These are phyloP conservation scores for Fusarium fujikuroi DNA, from an alignment of 2,329 filamentous ascomycete genomes.

Conservation along the genomic window DNA sequence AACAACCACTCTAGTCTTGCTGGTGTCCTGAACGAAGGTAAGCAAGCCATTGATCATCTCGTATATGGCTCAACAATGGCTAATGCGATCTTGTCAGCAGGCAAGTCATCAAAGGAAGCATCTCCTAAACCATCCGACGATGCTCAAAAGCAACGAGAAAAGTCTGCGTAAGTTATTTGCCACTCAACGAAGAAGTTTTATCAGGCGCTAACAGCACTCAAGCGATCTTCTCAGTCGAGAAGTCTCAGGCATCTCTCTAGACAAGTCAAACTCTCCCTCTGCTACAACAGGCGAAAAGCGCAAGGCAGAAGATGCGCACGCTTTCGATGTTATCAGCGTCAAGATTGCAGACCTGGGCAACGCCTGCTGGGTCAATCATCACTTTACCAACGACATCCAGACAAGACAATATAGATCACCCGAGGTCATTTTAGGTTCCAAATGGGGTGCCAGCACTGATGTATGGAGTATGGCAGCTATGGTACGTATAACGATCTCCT, in stretches of 20 bases:
- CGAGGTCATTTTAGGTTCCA: slow-evolving; percentile 94
- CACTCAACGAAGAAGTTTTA: background rate
- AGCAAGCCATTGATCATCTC: slow-evolving; percentile 32
- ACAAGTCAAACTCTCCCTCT: slow-evolving; percentile 70
- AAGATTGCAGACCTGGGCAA: slow-evolving; percentile 99
- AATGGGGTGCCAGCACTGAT: slow-evolving; percentile 99
- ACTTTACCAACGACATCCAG: slow-evolving; percentile 99
- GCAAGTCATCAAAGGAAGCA: slow-evolving; percentile 53
- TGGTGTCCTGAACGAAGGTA: slow-evolving; percentile 85
- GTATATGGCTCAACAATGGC: background rate
- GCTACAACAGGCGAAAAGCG: slow-evolving; percentile 70
- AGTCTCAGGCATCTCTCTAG: slow-evolving; percentile 92
- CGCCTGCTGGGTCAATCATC: slow-evolving; percentile 98
- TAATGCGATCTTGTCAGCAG: slow-evolving; percentile 38
- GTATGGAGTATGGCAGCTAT: slow-evolving; percentile 99
- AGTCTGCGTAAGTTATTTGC: slow-evolving; percentile 79
- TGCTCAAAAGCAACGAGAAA: slow-evolving; percentile 85
- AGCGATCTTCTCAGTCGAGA: slow-evolving; percentile 92
- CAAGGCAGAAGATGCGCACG: slow-evolving; percentile 66
- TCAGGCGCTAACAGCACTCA: slow-evolving; percentile 20
- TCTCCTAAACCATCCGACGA: slow-evolving; percentile 68
- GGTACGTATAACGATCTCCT: slow-evolving; percentile 65
- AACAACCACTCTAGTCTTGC: slow-evolving; percentile 80
- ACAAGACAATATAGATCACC: slow-evolving; percentile 97
- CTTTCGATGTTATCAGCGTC: slow-evolving; percentile 86